A percentile compares a stretch with the other conserved stretches of the same genome.
These are phyloP conservation scores for Neopestalotiopsis sp. DNA, from an alignment of 2,329 filamentous ascomycete species.

Conservation along the genomic window DNA sequence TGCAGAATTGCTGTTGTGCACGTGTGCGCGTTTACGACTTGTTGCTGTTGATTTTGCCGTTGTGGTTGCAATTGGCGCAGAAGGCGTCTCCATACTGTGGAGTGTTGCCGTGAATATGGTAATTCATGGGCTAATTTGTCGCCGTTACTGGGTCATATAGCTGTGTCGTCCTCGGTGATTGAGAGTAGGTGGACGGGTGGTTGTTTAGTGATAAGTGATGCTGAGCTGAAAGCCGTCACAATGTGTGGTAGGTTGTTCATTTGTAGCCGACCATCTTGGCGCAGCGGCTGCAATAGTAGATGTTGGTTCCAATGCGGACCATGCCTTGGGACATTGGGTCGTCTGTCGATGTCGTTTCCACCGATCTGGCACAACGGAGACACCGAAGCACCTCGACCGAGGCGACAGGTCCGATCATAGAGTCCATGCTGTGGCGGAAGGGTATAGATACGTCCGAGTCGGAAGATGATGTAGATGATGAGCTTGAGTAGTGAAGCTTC, in stretches of 20 bases:
- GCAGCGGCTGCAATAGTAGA: constrained; percentile 71
- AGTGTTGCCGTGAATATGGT: too few species aligned
- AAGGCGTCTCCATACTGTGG: background rate
- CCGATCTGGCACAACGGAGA: constrained; percentile 64
- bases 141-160: background rate
- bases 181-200: background rate
- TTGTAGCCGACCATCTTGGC: constrained; percentile 69
- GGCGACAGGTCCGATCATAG: constrained; percentile 47
- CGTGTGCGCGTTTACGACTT: background rate
- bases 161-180: background rate
- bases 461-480: constrained; percentile 39
- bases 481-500: constrained; percentile 42
- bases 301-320: constrained; percentile 68
- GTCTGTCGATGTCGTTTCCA: constrained; percentile 66
- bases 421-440: constrained; percentile 54
- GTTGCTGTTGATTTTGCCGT: background rate
- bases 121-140: background rate
- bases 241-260: constrained; percentile 41
- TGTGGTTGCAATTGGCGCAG: background rate
- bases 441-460: constrained; percentile 49
- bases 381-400: constrained; percentile 67
- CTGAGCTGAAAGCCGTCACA: background rate
- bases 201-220: background rate
- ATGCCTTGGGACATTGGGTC: constrained; percentile 64
- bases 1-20: background rate